A percentile compares a stretch with the other conserved stretches of the same genome.
Conservation (phyloP, 176 grass and related monocot species). For the Musa acuminata region DNA sequence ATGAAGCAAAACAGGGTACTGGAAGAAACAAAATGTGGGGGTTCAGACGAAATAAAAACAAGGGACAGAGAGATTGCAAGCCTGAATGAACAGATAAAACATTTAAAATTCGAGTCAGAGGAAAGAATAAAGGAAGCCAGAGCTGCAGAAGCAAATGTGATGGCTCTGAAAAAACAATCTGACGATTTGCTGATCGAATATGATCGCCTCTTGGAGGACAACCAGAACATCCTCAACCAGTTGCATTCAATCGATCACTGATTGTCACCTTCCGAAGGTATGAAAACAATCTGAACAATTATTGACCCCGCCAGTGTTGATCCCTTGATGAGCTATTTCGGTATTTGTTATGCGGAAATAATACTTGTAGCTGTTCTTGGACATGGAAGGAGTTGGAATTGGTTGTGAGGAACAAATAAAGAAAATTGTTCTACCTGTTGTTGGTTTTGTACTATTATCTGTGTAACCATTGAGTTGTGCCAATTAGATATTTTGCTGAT, state of each 20-base stretch:
- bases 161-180: conserved; percentile 61
- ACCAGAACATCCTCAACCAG: conserved; percentile 39
- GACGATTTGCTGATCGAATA: conserved; percentile 66
- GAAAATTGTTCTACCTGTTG: too few relatives aligned
- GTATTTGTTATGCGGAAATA: too few relatives aligned
- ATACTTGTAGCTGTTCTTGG: too few relatives aligned
- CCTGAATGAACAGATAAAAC: conserved; percentile 49
- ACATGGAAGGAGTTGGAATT: too few relatives aligned
- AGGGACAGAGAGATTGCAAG: conserved; percentile 41
- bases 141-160: conserved; percentile 32
- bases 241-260: conserved; percentile 42
- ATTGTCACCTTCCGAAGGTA: conserved; percentile 36
- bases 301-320: too few relatives aligned
- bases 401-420: too few relatives aligned
- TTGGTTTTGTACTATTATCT: too few relatives aligned
- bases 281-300: not conserved
- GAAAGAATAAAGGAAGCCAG: conserved; percentile 43
- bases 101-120: conserved; percentile 33
- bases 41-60: conserved; percentile 30
- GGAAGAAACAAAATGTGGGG: conserved; percentile 10
- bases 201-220: conserved; percentile 58
- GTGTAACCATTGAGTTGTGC: too few relatives aligned
- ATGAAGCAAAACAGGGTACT: too few relatives aligned
- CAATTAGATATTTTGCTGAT: too few relatives aligned
- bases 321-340: too few relatives aligned